A percentile compares a stretch with the other conserved stretches of the same genome.
phyloP scores from a whole-genome alignment of 2,329 filamentous ascomycete genomes.

The Scleromitrula shiraiana region DNA sequence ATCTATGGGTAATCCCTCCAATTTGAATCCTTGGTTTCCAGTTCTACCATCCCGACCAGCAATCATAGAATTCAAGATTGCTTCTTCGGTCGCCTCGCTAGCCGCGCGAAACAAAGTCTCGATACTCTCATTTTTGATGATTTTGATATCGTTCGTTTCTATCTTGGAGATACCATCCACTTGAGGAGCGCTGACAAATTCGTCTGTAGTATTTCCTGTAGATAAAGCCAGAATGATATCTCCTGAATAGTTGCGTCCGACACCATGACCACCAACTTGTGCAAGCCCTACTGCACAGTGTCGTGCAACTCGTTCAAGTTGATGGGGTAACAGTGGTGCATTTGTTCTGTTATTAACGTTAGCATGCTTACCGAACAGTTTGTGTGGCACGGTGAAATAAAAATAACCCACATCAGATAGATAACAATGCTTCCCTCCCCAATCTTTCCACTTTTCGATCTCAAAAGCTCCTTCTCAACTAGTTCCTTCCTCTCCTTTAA shows the following conservation, averaged over 20 bases:
- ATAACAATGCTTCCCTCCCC: conserved; percentile 56
- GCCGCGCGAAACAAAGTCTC: conserved; percentile 54
- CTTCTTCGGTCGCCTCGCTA: conserved; percentile 56
- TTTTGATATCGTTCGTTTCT: conserved; percentile 37
- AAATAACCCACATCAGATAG: conserved; percentile 37
- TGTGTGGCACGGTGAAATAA: neutral
- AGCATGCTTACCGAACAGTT: neutral
- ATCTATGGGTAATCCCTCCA: conserved; percentile 43
- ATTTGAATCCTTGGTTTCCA: conserved; percentile 41
- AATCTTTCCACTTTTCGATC: conserved; percentile 31
- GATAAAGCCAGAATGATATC: conserved; percentile 63
- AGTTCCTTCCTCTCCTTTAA: conserved; percentile 30
- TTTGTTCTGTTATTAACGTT: conserved; percentile 36
- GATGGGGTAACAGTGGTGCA: conserved; percentile 48
- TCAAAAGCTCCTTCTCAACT: conserved; percentile 20
- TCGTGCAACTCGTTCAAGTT: conserved; percentile 50
- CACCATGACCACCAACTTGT: conserved; percentile 50
- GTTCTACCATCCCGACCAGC: conserved; percentile 53
- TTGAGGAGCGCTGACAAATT: conserved; percentile 20
- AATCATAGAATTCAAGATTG: conserved; percentile 53
- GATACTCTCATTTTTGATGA: conserved; percentile 51
- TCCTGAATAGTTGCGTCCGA: conserved; percentile 48
- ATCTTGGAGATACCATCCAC: conserved; percentile 25
- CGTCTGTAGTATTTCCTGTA: conserved; percentile 40
- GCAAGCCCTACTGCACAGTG: conserved; percentile 54